Conservation (phyloP, 2,329 filamentous ascomycete species). For the Aspergillus proliferans region DNA sequence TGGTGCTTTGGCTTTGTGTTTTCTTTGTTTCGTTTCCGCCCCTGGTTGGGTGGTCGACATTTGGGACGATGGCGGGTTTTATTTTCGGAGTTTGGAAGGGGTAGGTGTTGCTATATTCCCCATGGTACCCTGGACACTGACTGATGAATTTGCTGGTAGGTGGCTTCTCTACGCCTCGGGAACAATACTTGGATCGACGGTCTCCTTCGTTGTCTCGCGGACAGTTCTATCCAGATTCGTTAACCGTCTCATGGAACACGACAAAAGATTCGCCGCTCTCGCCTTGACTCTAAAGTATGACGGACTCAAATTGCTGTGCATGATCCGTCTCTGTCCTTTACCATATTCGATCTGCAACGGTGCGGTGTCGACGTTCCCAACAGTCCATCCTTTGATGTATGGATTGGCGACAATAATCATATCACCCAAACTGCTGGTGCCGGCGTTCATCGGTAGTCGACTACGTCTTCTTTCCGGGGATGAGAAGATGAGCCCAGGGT, state of each 20-base stretch:
- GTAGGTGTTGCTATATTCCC: constrained; percentile 44
- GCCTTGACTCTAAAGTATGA: constrained; percentile 84
- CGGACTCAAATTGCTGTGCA: constrained; percentile 78
- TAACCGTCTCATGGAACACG: constrained; percentile 68
- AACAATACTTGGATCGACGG: constrained; percentile 70
- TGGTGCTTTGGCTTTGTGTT: constrained; percentile 68
- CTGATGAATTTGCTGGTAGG: constrained; percentile 42
- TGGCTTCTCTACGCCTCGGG: constrained; percentile 79
- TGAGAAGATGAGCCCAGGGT: constrained; percentile 71
- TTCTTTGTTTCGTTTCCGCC: constrained; percentile 79
- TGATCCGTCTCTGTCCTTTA: constrained; percentile 86
- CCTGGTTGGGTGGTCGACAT: constrained; percentile 77
- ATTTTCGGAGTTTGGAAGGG: constrained; percentile 66
- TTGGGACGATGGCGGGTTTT: constrained; percentile 63
- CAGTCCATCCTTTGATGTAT: constrained; percentile 69
- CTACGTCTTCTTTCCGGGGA: constrained; percentile 79
- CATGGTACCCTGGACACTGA: constrained; percentile 1
- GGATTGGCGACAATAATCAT: constrained; percentile 75
- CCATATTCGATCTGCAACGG: constrained; percentile 93
- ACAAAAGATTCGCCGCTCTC: constrained; percentile 83
- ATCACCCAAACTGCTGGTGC: constrained; percentile 80
- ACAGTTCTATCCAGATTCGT: constrained; percentile 75
- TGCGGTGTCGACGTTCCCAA: constrained; percentile 88
- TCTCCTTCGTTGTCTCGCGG: constrained; percentile 72
- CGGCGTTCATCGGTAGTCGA: constrained; percentile 84